Evolutionary conservation across 495 filamentous ascomycete genomes (phyloP).

Genomic region (Lasiosphaeria miniovina): DNA sequence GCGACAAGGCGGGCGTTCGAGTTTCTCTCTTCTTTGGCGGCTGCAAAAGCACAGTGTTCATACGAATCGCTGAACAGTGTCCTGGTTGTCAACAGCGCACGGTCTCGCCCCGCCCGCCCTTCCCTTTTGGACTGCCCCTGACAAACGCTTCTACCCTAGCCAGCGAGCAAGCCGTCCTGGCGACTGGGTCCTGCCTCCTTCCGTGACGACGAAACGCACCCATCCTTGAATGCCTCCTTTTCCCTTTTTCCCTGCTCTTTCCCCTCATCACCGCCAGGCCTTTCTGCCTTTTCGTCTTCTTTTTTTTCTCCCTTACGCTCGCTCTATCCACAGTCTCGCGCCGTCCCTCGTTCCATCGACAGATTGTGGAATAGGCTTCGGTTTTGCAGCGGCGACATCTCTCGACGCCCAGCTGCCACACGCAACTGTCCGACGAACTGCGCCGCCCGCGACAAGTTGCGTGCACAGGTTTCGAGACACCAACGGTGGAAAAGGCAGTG

Average conservation of each 20-base stretch:
- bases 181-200: constrained; percentile 27
- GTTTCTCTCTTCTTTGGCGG: too few species aligned
- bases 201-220: constrained; percentile 26
- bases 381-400: constrained; percentile 16
- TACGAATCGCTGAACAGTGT: neutral
- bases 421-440: constrained; percentile 8
- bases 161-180: constrained; percentile 17
- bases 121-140: constrained; percentile 20
- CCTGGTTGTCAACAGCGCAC: neutral
- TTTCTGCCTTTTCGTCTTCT: constrained; percentile 26
- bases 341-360: constrained; percentile 27
- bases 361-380: constrained; percentile 13
- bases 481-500: neutral
- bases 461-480: neutral
- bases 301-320: constrained; percentile 22
- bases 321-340: constrained; percentile 19
- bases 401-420: constrained; percentile 8
- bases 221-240: constrained; percentile 33
- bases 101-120: constrained; percentile 16
- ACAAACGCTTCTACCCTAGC: constrained; percentile 18
- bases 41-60: too few species aligned
- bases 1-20: too few species aligned
- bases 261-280: constrained; percentile 23
- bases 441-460: neutral
- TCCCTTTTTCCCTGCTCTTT: constrained; percentile 31